phyloP scores from a whole-genome alignment of 2,329 filamentous ascomycete genomes.

The Ophiobolus disseminans region DNA sequence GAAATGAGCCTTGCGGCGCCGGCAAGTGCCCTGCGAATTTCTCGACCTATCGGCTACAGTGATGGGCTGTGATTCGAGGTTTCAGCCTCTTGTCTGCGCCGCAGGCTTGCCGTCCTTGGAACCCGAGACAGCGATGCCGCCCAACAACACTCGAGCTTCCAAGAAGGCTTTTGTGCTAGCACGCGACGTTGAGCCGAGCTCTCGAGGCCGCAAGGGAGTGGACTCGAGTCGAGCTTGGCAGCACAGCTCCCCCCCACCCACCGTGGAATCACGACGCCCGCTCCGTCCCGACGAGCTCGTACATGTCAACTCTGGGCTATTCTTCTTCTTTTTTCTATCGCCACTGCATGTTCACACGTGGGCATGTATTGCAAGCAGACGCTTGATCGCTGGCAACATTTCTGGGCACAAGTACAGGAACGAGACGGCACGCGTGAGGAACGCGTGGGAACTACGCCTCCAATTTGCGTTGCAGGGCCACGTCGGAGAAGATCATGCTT shows the following conservation, averaged over 20 bases:
- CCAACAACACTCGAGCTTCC: constrained; percentile 26
- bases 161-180: too few species aligned
- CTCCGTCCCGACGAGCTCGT: not conserved
- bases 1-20: constrained; percentile 19
- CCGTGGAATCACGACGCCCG: too few species aligned
- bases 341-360: not conserved
- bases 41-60: constrained; percentile 22
- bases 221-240: constrained; percentile 26
- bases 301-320: not conserved
- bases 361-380: not conserved
- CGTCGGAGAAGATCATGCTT: not conserved
- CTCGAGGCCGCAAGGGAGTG: constrained; percentile 26
- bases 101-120: constrained; percentile 21
- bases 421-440: constrained; percentile 12
- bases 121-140: constrained; percentile 26
- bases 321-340: not conserved
- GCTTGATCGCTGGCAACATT: too few species aligned
- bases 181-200: constrained; percentile 22
- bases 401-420: not conserved
- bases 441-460: constrained; percentile 11
- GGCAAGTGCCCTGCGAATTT: constrained; percentile 6
- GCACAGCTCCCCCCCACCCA: not conserved
- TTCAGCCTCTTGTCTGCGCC: constrained; percentile 35
- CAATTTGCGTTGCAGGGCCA: constrained; percentile 15
- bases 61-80: constrained; percentile 29